These are phyloP conservation scores for Amylocystis lapponica DNA, from an alignment of 768 basidiomycete genomes.

Conservation along the genomic window DNA sequence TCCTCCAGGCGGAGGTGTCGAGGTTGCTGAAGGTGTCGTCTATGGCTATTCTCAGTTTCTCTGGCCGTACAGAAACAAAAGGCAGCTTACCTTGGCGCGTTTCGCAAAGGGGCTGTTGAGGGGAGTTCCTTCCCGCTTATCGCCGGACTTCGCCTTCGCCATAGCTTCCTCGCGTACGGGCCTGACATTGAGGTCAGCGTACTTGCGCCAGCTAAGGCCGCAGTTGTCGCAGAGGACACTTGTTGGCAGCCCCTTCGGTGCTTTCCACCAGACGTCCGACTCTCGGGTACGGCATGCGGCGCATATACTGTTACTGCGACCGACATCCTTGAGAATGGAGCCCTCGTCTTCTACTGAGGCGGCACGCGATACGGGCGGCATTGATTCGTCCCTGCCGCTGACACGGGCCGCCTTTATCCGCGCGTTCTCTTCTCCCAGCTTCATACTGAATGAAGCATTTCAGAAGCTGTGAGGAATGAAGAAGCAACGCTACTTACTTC, in stretches of 20 bases:
- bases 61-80: neutral
- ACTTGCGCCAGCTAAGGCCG: constrained; percentile 88
- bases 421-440: constrained; percentile 64
- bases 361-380: constrained; percentile 7
- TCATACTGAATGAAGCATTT: constrained; percentile 37
- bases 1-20: constrained; percentile 57
- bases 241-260: constrained; percentile 78
- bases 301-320: constrained; percentile 54
- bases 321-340: constrained; percentile 57
- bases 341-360: constrained; percentile 60
- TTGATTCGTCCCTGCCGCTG: constrained; percentile 17
- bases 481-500: constrained; percentile 41
- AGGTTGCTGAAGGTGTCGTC: constrained; percentile 40
- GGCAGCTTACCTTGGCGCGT: constrained; percentile 49
- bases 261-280: constrained; percentile 84
- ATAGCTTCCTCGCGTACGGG: constrained; percentile 61
- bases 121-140: constrained; percentile 61
- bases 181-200: constrained; percentile 80
- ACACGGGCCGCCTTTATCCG: constrained; percentile 37
- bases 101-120: constrained; percentile 49
- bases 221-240: constrained; percentile 80
- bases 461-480: neutral
- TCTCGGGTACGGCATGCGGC: constrained; percentile 83
- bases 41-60: neutral
- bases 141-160: constrained; percentile 29